A percentile compares a stretch with the other conserved stretches of the same genome.
Evolutionary conservation across 2,329 filamentous ascomycete species (phyloP).

Genomic region (Blastomyces percursus): DNA sequence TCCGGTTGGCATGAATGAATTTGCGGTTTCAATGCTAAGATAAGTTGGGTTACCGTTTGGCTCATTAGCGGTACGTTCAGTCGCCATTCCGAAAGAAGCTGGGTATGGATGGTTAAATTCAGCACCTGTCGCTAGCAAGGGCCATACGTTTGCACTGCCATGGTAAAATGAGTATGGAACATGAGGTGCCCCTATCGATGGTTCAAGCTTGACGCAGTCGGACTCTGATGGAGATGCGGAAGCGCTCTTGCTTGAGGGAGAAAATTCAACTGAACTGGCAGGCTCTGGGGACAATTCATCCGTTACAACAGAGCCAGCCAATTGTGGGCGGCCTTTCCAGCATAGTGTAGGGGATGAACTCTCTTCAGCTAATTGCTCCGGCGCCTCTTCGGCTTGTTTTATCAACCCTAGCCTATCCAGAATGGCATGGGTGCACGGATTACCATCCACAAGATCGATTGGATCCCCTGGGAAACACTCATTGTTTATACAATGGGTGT

Average conservation of each 20-base stretch:
- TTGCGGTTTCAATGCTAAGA: neutral
- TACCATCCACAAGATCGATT: conserved; percentile 31
- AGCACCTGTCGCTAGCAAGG: neutral
- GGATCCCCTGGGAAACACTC: conserved; percentile 35
- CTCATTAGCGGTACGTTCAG: neutral
- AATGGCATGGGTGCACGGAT: conserved; percentile 34
- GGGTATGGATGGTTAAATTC: conserved; percentile 4
- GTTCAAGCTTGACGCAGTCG: conserved; percentile 6
- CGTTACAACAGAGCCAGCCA: conserved; percentile 28
- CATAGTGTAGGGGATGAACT: conserved; percentile 27
- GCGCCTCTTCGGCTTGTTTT: conserved; percentile 33
- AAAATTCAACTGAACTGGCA: conserved; percentile 24
- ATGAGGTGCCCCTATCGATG: neutral
- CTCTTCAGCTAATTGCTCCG: conserved; percentile 27
- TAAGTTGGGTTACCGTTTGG: neutral
- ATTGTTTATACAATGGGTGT: conserved; percentile 33
- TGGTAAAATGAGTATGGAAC: conserved; percentile 1
- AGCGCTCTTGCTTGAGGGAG: conserved; percentile 14
- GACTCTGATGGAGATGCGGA: conserved; percentile 13
- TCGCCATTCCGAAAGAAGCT: neutral
- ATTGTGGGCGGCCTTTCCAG: conserved; percentile 26
- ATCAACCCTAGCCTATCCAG: conserved; percentile 34
- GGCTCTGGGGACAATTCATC: conserved; percentile 32
- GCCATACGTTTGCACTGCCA: neutral
- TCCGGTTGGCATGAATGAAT: neutral